These are phyloP conservation scores for Geotrichum australiense DNA, from an alignment of 1,139 yeast genomes.

Conservation along the genomic window DNA sequence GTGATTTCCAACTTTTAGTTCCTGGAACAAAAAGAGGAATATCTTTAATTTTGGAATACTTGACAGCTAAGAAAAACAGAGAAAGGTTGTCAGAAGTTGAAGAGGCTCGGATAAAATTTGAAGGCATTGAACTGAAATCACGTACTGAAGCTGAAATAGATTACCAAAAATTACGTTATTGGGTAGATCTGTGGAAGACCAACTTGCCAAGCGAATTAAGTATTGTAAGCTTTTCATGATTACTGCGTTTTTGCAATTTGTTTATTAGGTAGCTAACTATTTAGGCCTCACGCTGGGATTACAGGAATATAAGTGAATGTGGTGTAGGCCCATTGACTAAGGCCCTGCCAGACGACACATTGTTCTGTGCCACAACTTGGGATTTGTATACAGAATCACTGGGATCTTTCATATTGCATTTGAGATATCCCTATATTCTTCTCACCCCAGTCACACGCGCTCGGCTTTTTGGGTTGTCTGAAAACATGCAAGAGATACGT, in stretches of 20 bases:
- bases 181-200: conserved; percentile 9
- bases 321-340: background rate
- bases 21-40: conserved; percentile 19
- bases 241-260: conserved; percentile 4
- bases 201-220: conserved; percentile 5
- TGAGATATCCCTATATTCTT: conserved; percentile 10
- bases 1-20: conserved; percentile 19
- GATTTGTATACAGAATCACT: conserved; percentile 5
- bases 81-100: conserved; percentile 5
- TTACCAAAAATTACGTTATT: conserved; percentile 3
- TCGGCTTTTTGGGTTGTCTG: too few relatives aligned
- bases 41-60: conserved; percentile 21
- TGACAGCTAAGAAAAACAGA: conserved; percentile 8
- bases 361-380: conserved; percentile 5
- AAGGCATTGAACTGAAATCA: background rate
- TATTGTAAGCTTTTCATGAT: conserved; percentile 7
- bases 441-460: too few relatives aligned
- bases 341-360: background rate
- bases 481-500: too few relatives aligned
- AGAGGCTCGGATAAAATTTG: background rate
- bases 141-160: background rate
- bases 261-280: conserved; percentile 5
- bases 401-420: conserved; percentile 4
- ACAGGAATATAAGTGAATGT: conserved; percentile 14
- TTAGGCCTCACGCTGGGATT: conserved; percentile 20